A percentile compares a stretch with the other conserved stretches of the same genome.
phyloP scores from a whole-genome alignment of 805 yeast genomes.

The Nematodospora valgi region DNA sequence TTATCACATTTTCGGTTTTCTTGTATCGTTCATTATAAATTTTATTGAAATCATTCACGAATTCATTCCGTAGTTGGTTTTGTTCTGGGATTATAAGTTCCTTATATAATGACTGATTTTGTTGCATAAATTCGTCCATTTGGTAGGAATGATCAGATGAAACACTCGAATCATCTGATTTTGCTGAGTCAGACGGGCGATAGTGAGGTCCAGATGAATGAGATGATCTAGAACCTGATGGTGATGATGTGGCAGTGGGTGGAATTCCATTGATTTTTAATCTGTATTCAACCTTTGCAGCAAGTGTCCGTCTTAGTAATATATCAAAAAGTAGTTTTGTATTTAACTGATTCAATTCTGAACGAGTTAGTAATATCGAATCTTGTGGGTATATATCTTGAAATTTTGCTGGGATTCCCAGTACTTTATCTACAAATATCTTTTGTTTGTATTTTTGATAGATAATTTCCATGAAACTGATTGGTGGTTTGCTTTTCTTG shows the following conservation, averaged over 20 bases:
- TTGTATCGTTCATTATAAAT: conserved; percentile 15
- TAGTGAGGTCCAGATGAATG: neutral
- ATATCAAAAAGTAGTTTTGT: conserved; percentile 32
- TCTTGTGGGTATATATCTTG: conserved; percentile 29
- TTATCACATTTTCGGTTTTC: conserved; percentile 10
- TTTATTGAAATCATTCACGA: conserved; percentile 21
- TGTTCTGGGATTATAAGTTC: neutral
- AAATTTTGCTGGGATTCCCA: conserved; percentile 23
- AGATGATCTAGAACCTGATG: neutral
- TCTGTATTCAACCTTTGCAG: conserved; percentile 39
- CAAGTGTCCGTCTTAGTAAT: conserved; percentile 37
- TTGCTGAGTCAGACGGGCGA: neutral
- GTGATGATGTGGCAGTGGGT: neutral
- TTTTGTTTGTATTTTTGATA: conserved; percentile 25
- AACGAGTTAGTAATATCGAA: conserved; percentile 15
- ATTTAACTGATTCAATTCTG: conserved; percentile 28
- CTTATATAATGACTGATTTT: neutral
- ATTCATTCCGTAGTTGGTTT: neutral
- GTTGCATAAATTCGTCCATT: neutral
- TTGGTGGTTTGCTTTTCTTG: neutral
- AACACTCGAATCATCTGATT: neutral
- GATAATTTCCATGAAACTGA: conserved; percentile 14
- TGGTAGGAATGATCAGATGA: neutral
- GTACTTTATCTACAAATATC: conserved; percentile 20
- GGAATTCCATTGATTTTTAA: conserved; percentile 10